Base-by-base conservation (phyloP, 2,329 filamentous ascomycete species). In the Scopulariopsis brevicaulis region DNA sequence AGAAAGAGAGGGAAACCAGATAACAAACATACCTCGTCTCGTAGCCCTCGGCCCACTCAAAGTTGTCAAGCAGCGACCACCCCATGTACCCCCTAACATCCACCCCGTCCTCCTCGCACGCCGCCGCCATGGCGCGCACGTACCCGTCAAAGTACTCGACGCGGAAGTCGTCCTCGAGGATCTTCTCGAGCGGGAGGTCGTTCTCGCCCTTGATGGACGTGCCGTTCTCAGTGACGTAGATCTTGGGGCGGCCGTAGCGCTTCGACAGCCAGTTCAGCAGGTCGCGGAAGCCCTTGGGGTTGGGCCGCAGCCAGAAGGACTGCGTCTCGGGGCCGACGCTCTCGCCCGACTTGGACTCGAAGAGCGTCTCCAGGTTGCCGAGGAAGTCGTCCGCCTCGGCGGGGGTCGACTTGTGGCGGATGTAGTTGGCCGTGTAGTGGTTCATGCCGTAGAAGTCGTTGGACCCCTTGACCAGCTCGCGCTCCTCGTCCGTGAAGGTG, bases 401-500 rank as follows among this genome's bases (percentile, higher is more conserved):
- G 54, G 78, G 73, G 7, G 78, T 80, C 8, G 80, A 78, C 66
- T 83, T 82, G 73, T 92, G 85, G 70, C 84, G 85, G 74, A 95
- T 85, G 74, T 89, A 95, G 77, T 94, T 89, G 67, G 89, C 87
- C 55, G 89, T 92, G 77, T 96, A 96, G 77, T 91, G 87, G 77
- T 96, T 95, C 89, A 93, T 93, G 70, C 89, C 90, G 71, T 95
- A 95, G 73, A 95, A 95, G 76, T 95, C 90, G 70, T 94, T 94
- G 68, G 86, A 90, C n/a, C 88, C 89, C 66, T 86, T 79, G 53
- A 96, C 84, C n/a, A 94, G 76, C 2, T 81, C 82, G 25, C 77
- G 71, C 68, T 96, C 89, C 63, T 89, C 87, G 0, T 79, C 71
- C 0, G 87, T 90, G 70, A 89, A 94, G 52, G 77, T 75, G 5